These are phyloP conservation scores for Stephanodiscus minutulus DNA, from an alignment of 108 stramenopile species.

Conservation along the genomic window DNA sequence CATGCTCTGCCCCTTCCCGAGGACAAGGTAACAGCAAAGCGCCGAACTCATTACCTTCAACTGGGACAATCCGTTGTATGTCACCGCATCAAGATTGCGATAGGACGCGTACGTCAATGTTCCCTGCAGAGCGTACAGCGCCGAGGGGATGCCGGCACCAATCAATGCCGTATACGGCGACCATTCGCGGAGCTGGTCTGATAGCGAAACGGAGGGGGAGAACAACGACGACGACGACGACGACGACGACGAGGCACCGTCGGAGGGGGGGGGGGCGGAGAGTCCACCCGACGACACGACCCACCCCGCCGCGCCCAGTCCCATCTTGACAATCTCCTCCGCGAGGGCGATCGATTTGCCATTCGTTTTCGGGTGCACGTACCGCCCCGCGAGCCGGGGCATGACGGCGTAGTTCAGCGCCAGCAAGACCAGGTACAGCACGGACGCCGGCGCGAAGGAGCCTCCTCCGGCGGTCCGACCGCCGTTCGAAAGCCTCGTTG, in stretches of 20 bases:
- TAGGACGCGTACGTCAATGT: slow-evolving; percentile 71
- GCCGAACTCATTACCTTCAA: slow-evolving; percentile 92
- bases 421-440: slow-evolving; percentile 64
- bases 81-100: slow-evolving; percentile 79
- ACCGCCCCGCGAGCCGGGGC: slow-evolving; percentile 69
- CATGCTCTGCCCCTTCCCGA: slow-evolving; percentile 69
- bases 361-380: slow-evolving; percentile 54
- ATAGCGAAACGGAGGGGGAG: neutral
- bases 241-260: no score
- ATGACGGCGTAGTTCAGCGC: slow-evolving; percentile 87
- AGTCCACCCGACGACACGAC: slow-evolving; percentile 1
- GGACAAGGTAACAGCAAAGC: slow-evolving; percentile 81
- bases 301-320: slow-evolving; percentile 49
- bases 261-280: neutral
- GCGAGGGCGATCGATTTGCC: slow-evolving; percentile 66
- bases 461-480: no score
- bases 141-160: slow-evolving; percentile 78
- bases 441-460: slow-evolving; percentile 47
- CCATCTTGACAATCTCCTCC: slow-evolving; percentile 65
- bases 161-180: neutral
- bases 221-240: no score
- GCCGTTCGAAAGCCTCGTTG: slow-evolving; percentile 2
- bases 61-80: slow-evolving; percentile 90
- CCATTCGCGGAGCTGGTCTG: no score
- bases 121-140: slow-evolving; percentile 84